Percentiles rank a stretch among this genome's conserved stretches.
Conservation (phyloP, 352 stramenopile genomes). For the Phytophthora foliorum region DNA sequence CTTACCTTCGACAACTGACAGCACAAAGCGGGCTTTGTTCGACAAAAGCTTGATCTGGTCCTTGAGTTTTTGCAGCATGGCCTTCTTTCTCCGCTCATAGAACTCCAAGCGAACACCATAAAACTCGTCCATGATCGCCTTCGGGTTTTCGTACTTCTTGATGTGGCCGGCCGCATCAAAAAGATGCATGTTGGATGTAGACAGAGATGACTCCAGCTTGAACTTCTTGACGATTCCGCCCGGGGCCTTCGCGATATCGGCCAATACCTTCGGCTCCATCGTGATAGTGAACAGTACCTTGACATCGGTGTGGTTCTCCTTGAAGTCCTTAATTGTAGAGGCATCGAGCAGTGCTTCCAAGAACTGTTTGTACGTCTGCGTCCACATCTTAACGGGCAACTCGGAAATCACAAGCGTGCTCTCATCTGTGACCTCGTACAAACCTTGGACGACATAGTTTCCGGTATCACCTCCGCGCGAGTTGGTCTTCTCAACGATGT, state of each 20-base stretch:
- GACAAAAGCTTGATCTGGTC: constrained; percentile 92
- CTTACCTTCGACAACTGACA: constrained; percentile 92
- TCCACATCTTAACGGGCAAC: constrained; percentile 97
- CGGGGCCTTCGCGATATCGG: constrained; percentile 69
- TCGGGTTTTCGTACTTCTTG: constrained; percentile 93
- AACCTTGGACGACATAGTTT: constrained; percentile 88
- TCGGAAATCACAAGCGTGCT: constrained; percentile 96
- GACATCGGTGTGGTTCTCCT: constrained; percentile 95
- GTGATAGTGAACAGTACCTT: constrained; percentile 93
- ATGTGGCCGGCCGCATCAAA: constrained; percentile 94
- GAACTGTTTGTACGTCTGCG: constrained; percentile 96
- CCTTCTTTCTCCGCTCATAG: constrained; percentile 94
- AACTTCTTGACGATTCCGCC: constrained; percentile 95
- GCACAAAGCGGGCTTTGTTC: constrained; percentile 97
- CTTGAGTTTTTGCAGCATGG: constrained; percentile 89
- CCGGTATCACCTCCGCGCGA: constrained; percentile 60
- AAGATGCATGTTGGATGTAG: constrained; percentile 98
- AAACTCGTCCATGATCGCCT: constrained; percentile 96
- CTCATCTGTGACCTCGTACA: constrained; percentile 86
- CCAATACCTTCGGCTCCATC: constrained; percentile 77
- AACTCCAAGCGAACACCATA: constrained; percentile 93
- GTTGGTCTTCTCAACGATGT: constrained; percentile 84
- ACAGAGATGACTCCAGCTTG: constrained; percentile 95
- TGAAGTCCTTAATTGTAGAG: constrained; percentile 92
- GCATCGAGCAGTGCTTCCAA: constrained; percentile 93